Percentiles rank a stretch among this genome's conserved stretches.
These are phyloP conservation scores for Astrothelium macrocarpum DNA, from an alignment of 495 filamentous ascomycete genomes.

Conservation along the genomic window DNA sequence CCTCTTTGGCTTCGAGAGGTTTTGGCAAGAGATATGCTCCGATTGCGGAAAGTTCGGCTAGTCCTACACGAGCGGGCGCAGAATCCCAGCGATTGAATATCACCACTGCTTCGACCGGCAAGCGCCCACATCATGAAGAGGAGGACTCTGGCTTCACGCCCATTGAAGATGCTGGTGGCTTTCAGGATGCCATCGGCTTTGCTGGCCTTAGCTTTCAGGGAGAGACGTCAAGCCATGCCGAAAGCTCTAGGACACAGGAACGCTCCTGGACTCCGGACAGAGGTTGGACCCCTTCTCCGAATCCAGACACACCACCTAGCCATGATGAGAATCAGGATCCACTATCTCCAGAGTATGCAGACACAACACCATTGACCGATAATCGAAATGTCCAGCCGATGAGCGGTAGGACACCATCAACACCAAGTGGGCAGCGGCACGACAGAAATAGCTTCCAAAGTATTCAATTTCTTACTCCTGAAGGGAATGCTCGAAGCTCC, in stretches of 20 bases:
- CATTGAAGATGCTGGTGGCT: conserved; percentile 40
- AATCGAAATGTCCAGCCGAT: conserved; percentile 26
- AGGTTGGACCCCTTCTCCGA: conserved; percentile 14
- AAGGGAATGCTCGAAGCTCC: conserved; percentile 33
- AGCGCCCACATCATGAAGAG: conserved; percentile 28
- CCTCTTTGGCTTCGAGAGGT: conserved; percentile 11
- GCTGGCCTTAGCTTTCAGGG: conserved; percentile 48
- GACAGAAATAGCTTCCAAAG: conserved; percentile 57
- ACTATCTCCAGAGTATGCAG: conserved; percentile 46
- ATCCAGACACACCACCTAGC: conserved; percentile 11
- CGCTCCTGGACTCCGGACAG: neutral
- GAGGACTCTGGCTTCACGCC: conserved; percentile 37
- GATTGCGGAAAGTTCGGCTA: conserved; percentile 46
- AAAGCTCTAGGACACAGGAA: conserved; percentile 3
- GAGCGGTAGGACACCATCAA: conserved; percentile 19
- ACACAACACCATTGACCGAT: conserved; percentile 39
- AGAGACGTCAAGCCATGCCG: conserved; percentile 18
- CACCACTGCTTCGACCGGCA: conserved; percentile 27
- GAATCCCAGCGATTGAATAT: conserved; percentile 22
- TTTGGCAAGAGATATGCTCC: conserved; percentile 39
- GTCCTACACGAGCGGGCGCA: conserved; percentile 25
- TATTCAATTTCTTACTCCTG: conserved; percentile 34
- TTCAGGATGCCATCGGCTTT: conserved; percentile 52
- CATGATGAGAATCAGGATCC: conserved; percentile 13
- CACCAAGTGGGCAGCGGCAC: conserved; percentile 44